phyloP scores from a whole-genome alignment of 192 early-diverging fungal species.

The Backusella psychrophila region DNA sequence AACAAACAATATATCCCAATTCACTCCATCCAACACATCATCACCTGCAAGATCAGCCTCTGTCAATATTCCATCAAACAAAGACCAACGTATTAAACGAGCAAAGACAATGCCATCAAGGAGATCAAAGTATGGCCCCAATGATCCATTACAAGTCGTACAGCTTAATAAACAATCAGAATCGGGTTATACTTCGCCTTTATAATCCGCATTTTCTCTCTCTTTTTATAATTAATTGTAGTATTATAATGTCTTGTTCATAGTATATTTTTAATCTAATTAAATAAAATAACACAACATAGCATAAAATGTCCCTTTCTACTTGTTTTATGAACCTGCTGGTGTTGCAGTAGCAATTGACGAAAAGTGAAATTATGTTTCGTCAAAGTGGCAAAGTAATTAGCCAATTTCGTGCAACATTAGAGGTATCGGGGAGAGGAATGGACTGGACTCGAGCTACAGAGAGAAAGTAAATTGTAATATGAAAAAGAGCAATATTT shows the following conservation, averaged over 20 bases:
- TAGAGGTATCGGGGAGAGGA: too few relatives aligned
- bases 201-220: background rate
- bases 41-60: constrained; percentile 6
- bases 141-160: constrained; percentile 30
- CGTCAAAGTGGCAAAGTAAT: too few relatives aligned
- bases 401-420: too few relatives aligned
- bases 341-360: too few relatives aligned
- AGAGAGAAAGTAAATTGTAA: too few relatives aligned
- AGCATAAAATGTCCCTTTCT: background rate
- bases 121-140: constrained; percentile 22
- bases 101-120: constrained; percentile 29
- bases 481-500: too few relatives aligned
- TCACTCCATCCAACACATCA: background rate
- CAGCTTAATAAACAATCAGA: constrained; percentile 7
- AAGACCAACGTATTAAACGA: constrained; percentile 17
- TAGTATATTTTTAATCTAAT: background rate
- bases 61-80: background rate
- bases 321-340: background rate
- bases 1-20: background rate
- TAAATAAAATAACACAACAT: background rate
- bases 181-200: background rate
- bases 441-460: too few relatives aligned
- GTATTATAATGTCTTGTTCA: constrained; percentile 5
- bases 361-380: too few relatives aligned
- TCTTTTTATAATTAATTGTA: background rate